Evolutionary conservation across 257 asterid genomes (phyloP), one percentile per base, ranked within the genome.

Genomic region (Buddleja alternifolia): DNA sequence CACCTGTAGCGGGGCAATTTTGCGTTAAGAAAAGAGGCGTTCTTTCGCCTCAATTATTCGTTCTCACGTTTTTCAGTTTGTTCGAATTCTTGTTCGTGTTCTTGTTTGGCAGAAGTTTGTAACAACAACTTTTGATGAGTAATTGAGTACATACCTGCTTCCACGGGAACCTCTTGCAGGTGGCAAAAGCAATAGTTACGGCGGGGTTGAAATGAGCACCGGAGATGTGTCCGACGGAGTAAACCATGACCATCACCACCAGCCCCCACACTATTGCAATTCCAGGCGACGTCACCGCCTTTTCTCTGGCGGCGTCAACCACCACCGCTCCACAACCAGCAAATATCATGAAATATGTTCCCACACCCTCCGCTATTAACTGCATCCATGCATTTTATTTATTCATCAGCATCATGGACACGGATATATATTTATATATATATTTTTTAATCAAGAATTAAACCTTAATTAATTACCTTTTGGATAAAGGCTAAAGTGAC

Each of bases 231-330:
- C 96, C 95, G 68, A 89, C 83, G 36, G 96, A 76, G 76, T 92
- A 92, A n/a, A 85, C 81, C 94, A 92, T 89, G 6, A 92, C 92
- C 96, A 87, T 89, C 5, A 92, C 96, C 17, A 78, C 94, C 54
- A 89, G 75, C 6, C 96, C 98, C 96, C 96, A 89, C 32, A 84
- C 87, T 0, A 84, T 85, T 0, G 95, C 76, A n/a, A 89, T 79
- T 17, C 96, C 97, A 0, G 97, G 97, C 2, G 78, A 66, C 6
- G 93, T 87, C 51, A 89, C 73, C 44, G 84, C 81, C 56, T 80
- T 81, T 5, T 76, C 87, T 25, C 65, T 81, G 73, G 82, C 92
- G 58, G 78, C 66, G 80, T 92, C 84, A 69, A 92, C 95, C 71
- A 80, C 87, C 67, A 85, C 86, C 51, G 96, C 69, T 2, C 85